phyloP scores from a whole-genome alignment of 108 stramenopile genomes.

The Nitzschia sp. region DNA sequence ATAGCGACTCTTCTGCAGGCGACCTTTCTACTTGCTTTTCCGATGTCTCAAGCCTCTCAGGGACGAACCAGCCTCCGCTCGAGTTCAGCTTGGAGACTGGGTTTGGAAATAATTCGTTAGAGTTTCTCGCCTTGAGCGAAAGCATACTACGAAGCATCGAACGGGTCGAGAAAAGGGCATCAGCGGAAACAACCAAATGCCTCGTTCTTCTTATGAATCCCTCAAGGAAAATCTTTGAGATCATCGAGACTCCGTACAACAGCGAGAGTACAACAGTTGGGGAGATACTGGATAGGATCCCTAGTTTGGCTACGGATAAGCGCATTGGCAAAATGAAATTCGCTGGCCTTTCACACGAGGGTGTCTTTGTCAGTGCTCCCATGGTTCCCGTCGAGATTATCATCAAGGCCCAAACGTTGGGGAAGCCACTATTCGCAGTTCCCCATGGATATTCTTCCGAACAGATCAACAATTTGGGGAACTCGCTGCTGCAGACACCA shows the following conservation, averaged over 20 bases:
- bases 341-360: slow-evolving; percentile 3
- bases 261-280: slow-evolving; percentile 3
- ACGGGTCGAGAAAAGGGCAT: neutral
- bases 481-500: slow-evolving; percentile 1
- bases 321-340: slow-evolving; percentile 10
- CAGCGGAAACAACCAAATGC: neutral
- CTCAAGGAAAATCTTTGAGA: slow-evolving; percentile 16
- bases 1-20: neutral
- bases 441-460: neutral
- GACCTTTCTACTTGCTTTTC: neutral
- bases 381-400: slow-evolving; percentile 9
- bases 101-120: neutral
- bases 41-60: slow-evolving; percentile 19
- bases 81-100: slow-evolving; percentile 13
- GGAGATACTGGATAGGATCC: slow-evolving; percentile 1
- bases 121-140: neutral
- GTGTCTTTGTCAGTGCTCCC: neutral
- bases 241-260: slow-evolving; percentile 9
- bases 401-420: neutral
- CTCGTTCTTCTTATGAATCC: slow-evolving; percentile 19
- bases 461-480: slow-evolving; percentile 8
- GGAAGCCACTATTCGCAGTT: slow-evolving; percentile 17
- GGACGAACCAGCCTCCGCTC: neutral
- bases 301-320: slow-evolving; percentile 11
- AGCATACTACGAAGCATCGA: slow-evolving; percentile 2